Evolutionary conservation across 1,139 yeast genomes (phyloP), one percentile per base, ranked within the genome.

Genomic region (Barnettozyma hawaiiensis): DNA sequence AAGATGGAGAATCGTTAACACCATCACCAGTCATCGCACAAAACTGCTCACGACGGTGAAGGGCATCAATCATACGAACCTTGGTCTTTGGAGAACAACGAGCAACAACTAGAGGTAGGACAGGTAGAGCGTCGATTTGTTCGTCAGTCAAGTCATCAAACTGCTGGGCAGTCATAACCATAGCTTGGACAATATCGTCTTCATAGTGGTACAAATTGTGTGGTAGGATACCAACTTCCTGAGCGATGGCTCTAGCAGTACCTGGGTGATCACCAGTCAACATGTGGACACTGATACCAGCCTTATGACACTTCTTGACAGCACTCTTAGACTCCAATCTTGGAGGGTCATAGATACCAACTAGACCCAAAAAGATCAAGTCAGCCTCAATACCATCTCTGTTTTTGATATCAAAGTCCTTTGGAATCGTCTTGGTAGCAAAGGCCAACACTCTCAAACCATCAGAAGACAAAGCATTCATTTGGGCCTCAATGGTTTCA

Each of bases 1-100:
- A 70, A 5, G 87, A 78, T 16, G 94, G 95, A 5, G 92, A 83
- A 61, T 85, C 94, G 60, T 85, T 85, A 41, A 84, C 90, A 53
- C 94, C 94, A 62, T 84, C 94, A 53, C 94, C 95, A 33, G 95
- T 84, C 94, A 84, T 85, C 26, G 92, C 94, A 52, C 82, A 79
- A 58, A 78, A 81, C 50, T 77, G 77, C 15, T 70, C 62, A 47
- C 90, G 73, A 50, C 94, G 76, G 55, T 84, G 92, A 36, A 85
- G 69, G 0, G 94, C 92, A 32, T 84, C 90, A 57, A 85, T 83
- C 84, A 85, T 81, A 52, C 89, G 73, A 20, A 84, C 94, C 60
- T 85, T 85, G 24, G 94, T 84, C 59, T 81, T 85, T 5, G 95
- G 94, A 11, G 94, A 85, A 66, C 94, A 85, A 51, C 95, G 72